Evolutionary conservation across 257 asterid genomes (phyloP).

Genomic region (Rhazya stricta): DNA sequence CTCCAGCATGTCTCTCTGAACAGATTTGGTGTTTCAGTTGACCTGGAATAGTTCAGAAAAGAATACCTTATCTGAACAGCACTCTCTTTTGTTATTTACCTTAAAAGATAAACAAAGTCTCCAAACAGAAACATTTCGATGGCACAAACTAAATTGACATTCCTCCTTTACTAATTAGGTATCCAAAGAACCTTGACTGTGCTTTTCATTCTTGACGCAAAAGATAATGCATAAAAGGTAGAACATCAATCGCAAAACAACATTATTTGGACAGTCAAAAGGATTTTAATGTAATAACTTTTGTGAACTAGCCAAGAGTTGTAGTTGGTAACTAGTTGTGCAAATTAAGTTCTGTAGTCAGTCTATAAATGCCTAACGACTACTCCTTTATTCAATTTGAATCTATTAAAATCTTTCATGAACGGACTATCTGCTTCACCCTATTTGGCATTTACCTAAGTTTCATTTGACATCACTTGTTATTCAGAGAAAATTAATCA

Average conservation of each 20-base stretch:
- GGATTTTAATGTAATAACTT: too few species aligned
- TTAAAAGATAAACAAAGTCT: too few species aligned
- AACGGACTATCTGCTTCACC: background rate
- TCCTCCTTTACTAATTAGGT: background rate
- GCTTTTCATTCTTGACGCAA: too few species aligned
- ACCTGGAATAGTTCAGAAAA: background rate
- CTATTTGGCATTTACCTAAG: background rate
- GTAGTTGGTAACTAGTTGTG: too few species aligned
- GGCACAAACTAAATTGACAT: background rate
- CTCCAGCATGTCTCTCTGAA: background rate
- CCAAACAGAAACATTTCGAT: background rate
- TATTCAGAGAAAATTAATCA: background rate
- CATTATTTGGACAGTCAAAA: background rate
- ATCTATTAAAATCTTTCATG: background rate
- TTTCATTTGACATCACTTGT: background rate
- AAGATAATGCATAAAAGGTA: background rate
- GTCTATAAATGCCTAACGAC: too few species aligned
- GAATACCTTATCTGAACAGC: too few species aligned
- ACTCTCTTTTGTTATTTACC: too few species aligned
- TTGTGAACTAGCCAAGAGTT: too few species aligned
- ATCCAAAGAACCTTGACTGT: background rate
- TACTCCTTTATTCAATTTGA: background rate
- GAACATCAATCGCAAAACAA: background rate
- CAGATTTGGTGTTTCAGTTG: background rate
- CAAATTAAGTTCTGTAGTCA: too few species aligned